Evolutionary conservation across 441 rosid genomes (phyloP), one percentile per base, ranked within the genome.

Genomic region (Biscutella laevigata): DNA sequence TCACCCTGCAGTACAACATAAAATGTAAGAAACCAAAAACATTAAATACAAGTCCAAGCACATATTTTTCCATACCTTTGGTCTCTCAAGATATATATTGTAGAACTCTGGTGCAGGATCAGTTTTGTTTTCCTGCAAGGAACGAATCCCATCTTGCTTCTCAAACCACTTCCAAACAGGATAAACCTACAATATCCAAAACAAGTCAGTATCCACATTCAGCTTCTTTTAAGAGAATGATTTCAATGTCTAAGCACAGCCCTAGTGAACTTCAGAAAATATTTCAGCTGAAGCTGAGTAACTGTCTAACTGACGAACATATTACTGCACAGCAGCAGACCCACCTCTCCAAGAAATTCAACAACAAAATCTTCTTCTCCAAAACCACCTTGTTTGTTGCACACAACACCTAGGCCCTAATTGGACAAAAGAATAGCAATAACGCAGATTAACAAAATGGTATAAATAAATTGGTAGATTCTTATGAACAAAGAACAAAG

Each of bases 121-220:
- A 60, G 87, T 81, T 62, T 69, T 89, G 69, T 87, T 84, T 71
- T 89, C 87, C 75, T 94, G 99, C 62, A 94, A 74, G 53, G 88
- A 81, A 48, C 97, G 88, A 57, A 94, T 94, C 39, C 97, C 99
- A 78, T 94, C 99, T 77, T 94, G 99, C 83, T 94, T 94, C 81
- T 94, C 99, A 56, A 77, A 89, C 99, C 99, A 94, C 76, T 83
- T 94, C 99, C 99, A 94, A 29, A 89, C 95, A 61, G 99, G 99
- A 73, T 94, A 94, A 58, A 94, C 97, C 99, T 94, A 64, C 43
- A 41, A 67, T 55, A 76, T 46, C 57, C 42, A 33, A 42, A 37
- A 69, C 24, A 2, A 62, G 52, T 64, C 56, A 60, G 39, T 26
- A 57, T 22, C 50, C 21, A 41, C 7, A 50, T 44, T 58, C 28